Conservation (phyloP, 345 rosid species). For the Eucalyptus pumila region DNA sequence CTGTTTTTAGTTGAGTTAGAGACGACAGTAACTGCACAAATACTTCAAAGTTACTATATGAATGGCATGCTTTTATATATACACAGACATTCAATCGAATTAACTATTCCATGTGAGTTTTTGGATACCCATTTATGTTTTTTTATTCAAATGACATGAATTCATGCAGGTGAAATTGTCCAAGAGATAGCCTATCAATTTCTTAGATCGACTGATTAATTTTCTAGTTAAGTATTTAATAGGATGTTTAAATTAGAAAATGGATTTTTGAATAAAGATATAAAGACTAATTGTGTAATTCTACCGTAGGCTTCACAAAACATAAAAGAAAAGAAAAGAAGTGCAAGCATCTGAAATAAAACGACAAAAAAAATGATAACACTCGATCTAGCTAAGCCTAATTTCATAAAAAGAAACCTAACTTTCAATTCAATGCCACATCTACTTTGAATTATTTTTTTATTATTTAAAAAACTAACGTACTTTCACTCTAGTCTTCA, state of each 20-base stretch:
- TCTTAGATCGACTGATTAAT: neutral
- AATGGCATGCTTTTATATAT: neutral
- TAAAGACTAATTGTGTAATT: neutral
- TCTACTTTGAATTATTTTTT: no score
- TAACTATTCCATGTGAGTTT: neutral
- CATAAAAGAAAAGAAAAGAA: neutral
- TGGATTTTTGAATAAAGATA: neutral
- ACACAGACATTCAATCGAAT: neutral
- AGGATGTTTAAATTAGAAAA: neutral
- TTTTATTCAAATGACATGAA: neutral
- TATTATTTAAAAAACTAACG: no score
- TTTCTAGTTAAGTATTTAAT: neutral
- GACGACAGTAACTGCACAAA: neutral
- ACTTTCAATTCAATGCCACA: no score
- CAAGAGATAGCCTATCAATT: neutral
- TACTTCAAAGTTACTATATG: neutral
- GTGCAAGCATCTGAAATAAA: neutral
- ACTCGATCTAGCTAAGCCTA: no score
- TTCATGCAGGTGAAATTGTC: neutral
- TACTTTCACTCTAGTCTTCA: no score
- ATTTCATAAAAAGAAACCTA: no score
- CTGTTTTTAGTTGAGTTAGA: neutral
- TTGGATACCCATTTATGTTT: neutral
- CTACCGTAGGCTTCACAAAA: neutral
- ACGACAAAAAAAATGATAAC: neutral